These are phyloP conservation scores for Betula pendula DNA, from an alignment of 306 rosid species.

Conservation along the genomic window DNA sequence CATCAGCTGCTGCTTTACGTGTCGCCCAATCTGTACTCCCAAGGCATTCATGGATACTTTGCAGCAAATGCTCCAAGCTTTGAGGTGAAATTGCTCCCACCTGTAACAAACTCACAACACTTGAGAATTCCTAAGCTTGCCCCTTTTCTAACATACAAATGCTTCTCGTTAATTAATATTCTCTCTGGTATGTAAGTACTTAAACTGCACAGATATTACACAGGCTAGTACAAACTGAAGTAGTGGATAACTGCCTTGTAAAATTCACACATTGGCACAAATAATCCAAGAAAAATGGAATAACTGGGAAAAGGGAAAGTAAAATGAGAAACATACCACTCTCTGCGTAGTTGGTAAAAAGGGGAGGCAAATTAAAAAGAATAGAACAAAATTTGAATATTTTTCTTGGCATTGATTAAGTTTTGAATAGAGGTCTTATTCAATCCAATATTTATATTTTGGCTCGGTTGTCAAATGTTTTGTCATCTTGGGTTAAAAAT, in stretches of 20 bases:
- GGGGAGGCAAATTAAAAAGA: neutral
- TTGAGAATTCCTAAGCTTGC: conserved; percentile 12
- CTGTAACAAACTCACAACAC: conserved; percentile 47
- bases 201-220: neutral
- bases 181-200: neutral
- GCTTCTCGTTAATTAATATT: neutral
- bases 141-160: conserved; percentile 2
- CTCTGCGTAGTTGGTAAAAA: neutral
- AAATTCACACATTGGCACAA: neutral
- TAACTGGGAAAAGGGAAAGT: neutral
- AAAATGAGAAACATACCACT: neutral
- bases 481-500: neutral
- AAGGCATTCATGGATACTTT: conserved; percentile 76
- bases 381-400: neutral
- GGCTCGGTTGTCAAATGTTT: neutral
- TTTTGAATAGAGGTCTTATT: neutral
- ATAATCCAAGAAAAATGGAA: neutral
- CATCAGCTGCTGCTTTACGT: conserved; percentile 97
- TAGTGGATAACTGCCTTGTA: neutral
- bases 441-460: neutral
- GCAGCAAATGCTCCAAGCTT: conserved; percentile 74
- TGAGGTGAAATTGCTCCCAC: conserved; percentile 87
- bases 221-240: neutral
- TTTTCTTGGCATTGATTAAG: neutral
- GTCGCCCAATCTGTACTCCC: conserved; percentile 91